phyloP scores from a whole-genome alignment of 2,329 filamentous ascomycete species.

The Alternaria triticimaculans region DNA sequence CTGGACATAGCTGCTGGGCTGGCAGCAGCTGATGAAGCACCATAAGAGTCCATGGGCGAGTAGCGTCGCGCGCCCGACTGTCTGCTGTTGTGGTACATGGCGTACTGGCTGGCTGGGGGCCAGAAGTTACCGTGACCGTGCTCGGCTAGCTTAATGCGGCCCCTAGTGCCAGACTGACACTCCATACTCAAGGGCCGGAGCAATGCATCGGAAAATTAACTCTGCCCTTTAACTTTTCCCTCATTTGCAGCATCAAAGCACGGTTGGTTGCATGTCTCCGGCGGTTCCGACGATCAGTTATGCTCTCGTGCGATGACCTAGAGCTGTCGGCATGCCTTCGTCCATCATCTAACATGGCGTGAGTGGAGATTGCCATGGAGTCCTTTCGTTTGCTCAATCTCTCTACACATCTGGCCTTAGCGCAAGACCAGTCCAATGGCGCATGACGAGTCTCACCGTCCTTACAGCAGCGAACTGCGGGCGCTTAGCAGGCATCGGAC shows the following conservation, averaged over 20 bases:
- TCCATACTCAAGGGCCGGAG: slow-evolving; percentile 20
- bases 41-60: slow-evolving; percentile 14
- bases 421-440: slow-evolving; percentile 12
- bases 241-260: neutral
- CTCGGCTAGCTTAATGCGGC: slow-evolving; percentile 25
- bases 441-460: slow-evolving; percentile 32
- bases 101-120: slow-evolving; percentile 22
- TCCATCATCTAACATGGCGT: slow-evolving; percentile 2
- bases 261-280: slow-evolving; percentile 7
- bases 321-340: neutral
- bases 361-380: slow-evolving; percentile 17
- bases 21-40: slow-evolving; percentile 27
- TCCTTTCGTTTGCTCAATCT: slow-evolving; percentile 10
- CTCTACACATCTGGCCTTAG: slow-evolving; percentile 10
- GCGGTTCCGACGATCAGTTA: slow-evolving; percentile 19
- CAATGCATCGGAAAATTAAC: slow-evolving; percentile 14
- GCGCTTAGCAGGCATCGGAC: slow-evolving; percentile 38
- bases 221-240: slow-evolving; percentile 2
- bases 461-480: slow-evolving; percentile 14
- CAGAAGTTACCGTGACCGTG: slow-evolving; percentile 11
- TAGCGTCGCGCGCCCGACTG: slow-evolving; percentile 17
- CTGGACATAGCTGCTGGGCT: slow-evolving; percentile 17
- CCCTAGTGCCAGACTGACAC: slow-evolving; percentile 20
- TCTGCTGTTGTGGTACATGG: slow-evolving; percentile 28
- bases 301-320: neutral